Evolutionary conservation across 805 yeast genomes (phyloP), one percentile per base, ranked within the genome.

Genomic region (Candida railenensis): DNA sequence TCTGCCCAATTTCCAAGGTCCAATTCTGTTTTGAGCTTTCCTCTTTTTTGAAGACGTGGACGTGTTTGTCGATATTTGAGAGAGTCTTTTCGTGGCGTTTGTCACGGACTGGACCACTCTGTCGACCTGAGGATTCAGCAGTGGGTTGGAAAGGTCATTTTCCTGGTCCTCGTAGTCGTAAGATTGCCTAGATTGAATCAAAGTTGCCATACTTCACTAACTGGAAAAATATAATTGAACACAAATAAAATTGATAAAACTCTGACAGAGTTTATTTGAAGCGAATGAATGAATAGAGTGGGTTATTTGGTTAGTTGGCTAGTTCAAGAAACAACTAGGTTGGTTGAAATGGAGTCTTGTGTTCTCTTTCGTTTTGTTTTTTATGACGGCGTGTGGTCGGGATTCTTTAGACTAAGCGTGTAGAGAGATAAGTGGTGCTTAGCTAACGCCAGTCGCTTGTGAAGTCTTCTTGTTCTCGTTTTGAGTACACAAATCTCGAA

Each of bases 1-100:
- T 54, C 92, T 79, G 22, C 98, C 98, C 33, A 94, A 73, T 61
- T 89, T 87, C 99, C 99, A 94, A 1, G 99, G 97, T 2, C 99
- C 99, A 39, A 94, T 83, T 54, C 81, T 76, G 52, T 78, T 77
- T 55, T 77, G 82, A 48, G 54, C 54, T 48, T 69, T 64, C 40
- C 75, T 73, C 65, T 58, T 79, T 63, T 69, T 66, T 45, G 62
- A 62, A 12, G 67, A 71, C 54, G 60, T 67, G 50, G 63, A 66
- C 19, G 77, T 72, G 50, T 63, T 65, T 43, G 79, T 71, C 37
- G 76, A 59, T 56, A 75, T 60, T 57, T 77, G 82, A 8, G 82
- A 77, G 37, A 77, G 63, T 43, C 83, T 59, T 51, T 77, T 76
- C 37, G 76, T 67, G 36, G 77, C 77, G 49, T 67, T 68, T 34